These are phyloP conservation scores for Aurinia saxatilis DNA, from an alignment of 345 rosid species.

Conservation along the genomic window DNA sequence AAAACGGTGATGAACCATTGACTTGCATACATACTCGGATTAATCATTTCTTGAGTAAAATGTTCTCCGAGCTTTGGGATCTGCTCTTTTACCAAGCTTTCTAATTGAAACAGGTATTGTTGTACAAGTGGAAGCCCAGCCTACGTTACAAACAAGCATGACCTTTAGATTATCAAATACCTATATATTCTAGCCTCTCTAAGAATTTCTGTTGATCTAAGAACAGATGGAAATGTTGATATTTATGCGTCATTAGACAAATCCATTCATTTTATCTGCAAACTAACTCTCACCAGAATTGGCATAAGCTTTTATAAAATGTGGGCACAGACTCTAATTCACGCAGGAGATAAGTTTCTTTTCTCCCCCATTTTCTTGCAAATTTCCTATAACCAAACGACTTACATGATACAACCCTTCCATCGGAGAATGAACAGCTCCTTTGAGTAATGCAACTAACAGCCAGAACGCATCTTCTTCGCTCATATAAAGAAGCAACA, in stretches of 20 bases:
- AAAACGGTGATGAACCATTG: slow-evolving; percentile 98
- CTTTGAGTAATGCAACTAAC: slow-evolving; percentile 88
- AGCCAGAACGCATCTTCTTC: slow-evolving; percentile 99
- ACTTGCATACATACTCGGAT: slow-evolving; percentile 98
- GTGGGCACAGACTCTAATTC: background rate
- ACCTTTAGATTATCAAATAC: background rate
- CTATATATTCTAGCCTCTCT: background rate
- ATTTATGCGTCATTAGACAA: background rate
- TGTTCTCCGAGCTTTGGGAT: slow-evolving; percentile 94
- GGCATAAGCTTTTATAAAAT: background rate
- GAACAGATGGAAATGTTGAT: background rate
- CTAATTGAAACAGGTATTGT: slow-evolving; percentile 80
- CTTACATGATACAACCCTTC: slow-evolving; percentile 90
- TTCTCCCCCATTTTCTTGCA: background rate
- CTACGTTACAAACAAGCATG: slow-evolving; percentile 31
- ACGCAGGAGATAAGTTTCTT: background rate
- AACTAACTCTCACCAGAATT: background rate
- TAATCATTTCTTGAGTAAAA: slow-evolving; percentile 79
- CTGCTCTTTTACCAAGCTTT: slow-evolving; percentile 63
- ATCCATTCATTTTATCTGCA: background rate
- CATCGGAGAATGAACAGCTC: slow-evolving; percentile 98
- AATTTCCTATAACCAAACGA: background rate
- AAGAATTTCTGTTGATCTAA: background rate
- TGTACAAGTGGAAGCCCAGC: slow-evolving; percentile 97
- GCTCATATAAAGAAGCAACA: slow-evolving; percentile 92